phyloP scores from a whole-genome alignment of 1,139 yeast genomes.

The Zygoascus hellenicus region DNA sequence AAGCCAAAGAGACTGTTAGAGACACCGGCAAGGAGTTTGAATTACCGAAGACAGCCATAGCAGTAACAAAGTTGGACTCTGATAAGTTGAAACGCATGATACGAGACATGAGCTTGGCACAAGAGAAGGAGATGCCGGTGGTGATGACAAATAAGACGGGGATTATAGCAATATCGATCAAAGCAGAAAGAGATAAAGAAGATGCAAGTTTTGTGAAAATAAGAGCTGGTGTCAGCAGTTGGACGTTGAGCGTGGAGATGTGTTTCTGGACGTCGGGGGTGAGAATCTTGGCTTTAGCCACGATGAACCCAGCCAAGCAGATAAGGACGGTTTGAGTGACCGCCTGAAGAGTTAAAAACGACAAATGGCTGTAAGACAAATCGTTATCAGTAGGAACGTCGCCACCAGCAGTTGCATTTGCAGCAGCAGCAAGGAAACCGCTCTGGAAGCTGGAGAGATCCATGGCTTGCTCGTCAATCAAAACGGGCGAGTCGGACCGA shows the following conservation, averaged over 20 bases:
- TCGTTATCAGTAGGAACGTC: slow-evolving; percentile 7
- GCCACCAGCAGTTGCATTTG: not conserved
- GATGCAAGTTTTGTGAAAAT: slow-evolving; percentile 77
- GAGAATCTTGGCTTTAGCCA: slow-evolving; percentile 57
- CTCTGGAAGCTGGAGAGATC: not conserved
- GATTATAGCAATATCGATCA: slow-evolving; percentile 63
- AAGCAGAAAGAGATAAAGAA: slow-evolving; percentile 57
- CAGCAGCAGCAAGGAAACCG: slow-evolving; percentile 2
- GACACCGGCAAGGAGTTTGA: slow-evolving; percentile 62
- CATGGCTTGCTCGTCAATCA: slow-evolving; percentile 3
- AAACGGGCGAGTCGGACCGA: not conserved
- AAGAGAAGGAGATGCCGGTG: slow-evolving; percentile 53
- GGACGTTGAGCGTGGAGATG: slow-evolving; percentile 64
- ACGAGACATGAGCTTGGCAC: slow-evolving; percentile 48
- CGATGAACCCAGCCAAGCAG: slow-evolving; percentile 64
- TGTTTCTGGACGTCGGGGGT: slow-evolving; percentile 59
- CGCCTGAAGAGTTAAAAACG: slow-evolving; percentile 69
- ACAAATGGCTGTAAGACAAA: slow-evolving; percentile 49
- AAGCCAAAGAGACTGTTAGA: slow-evolving; percentile 62
- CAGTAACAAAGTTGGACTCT: slow-evolving; percentile 75
- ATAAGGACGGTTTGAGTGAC: slow-evolving; percentile 71
- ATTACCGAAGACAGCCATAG: slow-evolving; percentile 86
- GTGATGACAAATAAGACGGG: slow-evolving; percentile 67
- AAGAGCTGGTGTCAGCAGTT: slow-evolving; percentile 77
- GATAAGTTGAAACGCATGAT: slow-evolving; percentile 50